Base-by-base conservation (phyloP, 2,329 filamentous ascomycete genomes). In the Penicillium sp. region DNA sequence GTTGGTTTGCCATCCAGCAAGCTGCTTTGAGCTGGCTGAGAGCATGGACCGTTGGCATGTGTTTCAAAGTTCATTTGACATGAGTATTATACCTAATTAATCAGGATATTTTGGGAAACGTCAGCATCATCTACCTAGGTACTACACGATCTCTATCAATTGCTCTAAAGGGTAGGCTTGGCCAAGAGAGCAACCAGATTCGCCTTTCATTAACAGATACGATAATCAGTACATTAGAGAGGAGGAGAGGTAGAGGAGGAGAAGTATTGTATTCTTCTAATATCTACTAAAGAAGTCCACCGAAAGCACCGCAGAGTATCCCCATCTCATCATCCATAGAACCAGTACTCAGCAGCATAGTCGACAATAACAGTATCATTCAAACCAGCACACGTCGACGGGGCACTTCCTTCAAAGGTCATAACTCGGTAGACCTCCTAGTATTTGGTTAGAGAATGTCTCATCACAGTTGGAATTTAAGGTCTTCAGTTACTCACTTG, bases 331-430 rank as follows among this genome's bases (percentile, higher is more conserved):
- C 46, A 66, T 14, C 61, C 68, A 49, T 68, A 73, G 20, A 73
- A 69, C 69, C 68, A 73, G 48, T 73, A 73, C 53, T 72, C 65
- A 5, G 70, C 69, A 5, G 66, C 60, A 58, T 73, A 74, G 16
- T 67, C 59, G 18, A 70, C 60, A 41, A 64, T 48, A 26, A 71
- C 56, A 0, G 56, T 63, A 4, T 56, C 49, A 6, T 58, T 40
- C 45, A 66, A 61, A 6, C 59, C 58, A 24, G 57, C 49, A 52
- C 70, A 73, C 0, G 61, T 64, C 23, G 52, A 49, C 18, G 69
- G 69, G 10, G 68, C 42, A 8, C 52, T 47, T 8, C 70, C 71
- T 9, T 63, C 62, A 8, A 61, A 61, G 1, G 70, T 71, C 40
- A 70, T 55, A 6, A 72, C 62, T 32, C 69, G 68, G 45, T 71